Conservation (phyloP, 352 stramenopile species). For the Pythium apleroticum region DNA sequence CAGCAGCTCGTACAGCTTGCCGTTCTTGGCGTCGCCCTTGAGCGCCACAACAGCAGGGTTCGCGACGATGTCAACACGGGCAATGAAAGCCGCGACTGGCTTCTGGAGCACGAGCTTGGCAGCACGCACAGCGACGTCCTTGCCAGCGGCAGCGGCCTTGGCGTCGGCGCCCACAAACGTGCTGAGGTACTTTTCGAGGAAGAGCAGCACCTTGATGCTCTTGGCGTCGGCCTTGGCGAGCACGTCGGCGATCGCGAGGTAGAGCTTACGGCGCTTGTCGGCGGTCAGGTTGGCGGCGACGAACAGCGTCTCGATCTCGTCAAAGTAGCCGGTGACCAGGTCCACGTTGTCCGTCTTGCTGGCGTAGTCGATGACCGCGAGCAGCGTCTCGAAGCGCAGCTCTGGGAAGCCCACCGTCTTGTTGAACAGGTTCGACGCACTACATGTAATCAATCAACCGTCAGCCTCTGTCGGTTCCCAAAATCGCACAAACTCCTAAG, state of each 20-base stretch:
- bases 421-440: constrained; percentile 73
- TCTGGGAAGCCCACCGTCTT: constrained; percentile 54
- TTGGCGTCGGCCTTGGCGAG: constrained; percentile 43
- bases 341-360: constrained; percentile 54
- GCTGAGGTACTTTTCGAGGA: constrained; percentile 75
- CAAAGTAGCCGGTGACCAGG: constrained; percentile 70
- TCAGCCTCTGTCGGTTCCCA: no score
- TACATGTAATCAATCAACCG: constrained; percentile 23
- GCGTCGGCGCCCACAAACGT: constrained; percentile 53
- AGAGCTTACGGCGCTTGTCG: constrained; percentile 57
- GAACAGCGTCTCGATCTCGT: constrained; percentile 60
- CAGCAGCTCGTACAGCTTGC: constrained; percentile 83
- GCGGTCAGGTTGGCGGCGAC: constrained; percentile 41
- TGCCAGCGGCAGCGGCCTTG: constrained; percentile 58
- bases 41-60: constrained; percentile 82
- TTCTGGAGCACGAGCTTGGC: constrained; percentile 87
- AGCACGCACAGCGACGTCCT: constrained; percentile 78
- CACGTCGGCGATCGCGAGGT: constrained; percentile 71
- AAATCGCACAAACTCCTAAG: constrained; percentile 7
- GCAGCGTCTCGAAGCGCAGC: constrained; percentile 69
- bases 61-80: constrained; percentile 85
- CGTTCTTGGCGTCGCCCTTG: constrained; percentile 39
- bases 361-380: constrained; percentile 61
- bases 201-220: constrained; percentile 59
- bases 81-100: constrained; percentile 88